Evolutionary conservation across 768 basidiomycete species (phyloP).

Genomic region (Glaciozyma antarctica): DNA sequence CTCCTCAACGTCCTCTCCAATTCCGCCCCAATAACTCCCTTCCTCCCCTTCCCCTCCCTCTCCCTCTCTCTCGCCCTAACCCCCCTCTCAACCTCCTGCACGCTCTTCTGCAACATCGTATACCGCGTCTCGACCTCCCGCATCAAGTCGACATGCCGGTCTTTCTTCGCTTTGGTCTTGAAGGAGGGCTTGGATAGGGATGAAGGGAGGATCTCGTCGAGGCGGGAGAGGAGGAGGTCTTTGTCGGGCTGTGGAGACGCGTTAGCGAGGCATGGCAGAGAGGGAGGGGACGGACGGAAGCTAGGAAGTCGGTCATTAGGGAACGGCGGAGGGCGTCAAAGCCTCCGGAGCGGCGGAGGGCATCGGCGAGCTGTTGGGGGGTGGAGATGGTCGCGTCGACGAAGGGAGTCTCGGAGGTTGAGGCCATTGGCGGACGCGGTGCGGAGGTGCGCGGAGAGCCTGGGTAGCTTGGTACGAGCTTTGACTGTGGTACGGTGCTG

Average conservation of each 20-base stretch:
- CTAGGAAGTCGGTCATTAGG: slow-evolving; percentile 18
- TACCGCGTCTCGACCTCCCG: no score
- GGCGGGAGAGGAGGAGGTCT: neutral
- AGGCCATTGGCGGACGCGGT: neutral
- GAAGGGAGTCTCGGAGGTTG: neutral
- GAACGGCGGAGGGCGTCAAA: slow-evolving; percentile 19
- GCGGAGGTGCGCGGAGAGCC: neutral
- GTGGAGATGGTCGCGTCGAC: neutral
- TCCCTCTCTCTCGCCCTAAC: no score
- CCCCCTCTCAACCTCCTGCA: no score
- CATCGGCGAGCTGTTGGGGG: slow-evolving; percentile 4
- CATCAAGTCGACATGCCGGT: neutral
- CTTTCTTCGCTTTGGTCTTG: neutral
- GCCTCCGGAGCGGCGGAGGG: slow-evolving; percentile 15
- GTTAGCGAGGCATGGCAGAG: neutral
- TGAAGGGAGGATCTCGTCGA: neutral
- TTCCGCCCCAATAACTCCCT: no score
- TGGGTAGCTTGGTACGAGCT: neutral
- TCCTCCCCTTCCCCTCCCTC: no score
- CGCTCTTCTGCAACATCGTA: no score
- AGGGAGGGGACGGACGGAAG: neutral
- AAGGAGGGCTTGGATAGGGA: neutral
- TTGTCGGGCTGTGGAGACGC: neutral
- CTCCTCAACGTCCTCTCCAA: no score
- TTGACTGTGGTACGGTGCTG: neutral